Evolutionary conservation across 352 stramenopile genomes (phyloP).

Genomic region (Phytophthora sp.): DNA sequence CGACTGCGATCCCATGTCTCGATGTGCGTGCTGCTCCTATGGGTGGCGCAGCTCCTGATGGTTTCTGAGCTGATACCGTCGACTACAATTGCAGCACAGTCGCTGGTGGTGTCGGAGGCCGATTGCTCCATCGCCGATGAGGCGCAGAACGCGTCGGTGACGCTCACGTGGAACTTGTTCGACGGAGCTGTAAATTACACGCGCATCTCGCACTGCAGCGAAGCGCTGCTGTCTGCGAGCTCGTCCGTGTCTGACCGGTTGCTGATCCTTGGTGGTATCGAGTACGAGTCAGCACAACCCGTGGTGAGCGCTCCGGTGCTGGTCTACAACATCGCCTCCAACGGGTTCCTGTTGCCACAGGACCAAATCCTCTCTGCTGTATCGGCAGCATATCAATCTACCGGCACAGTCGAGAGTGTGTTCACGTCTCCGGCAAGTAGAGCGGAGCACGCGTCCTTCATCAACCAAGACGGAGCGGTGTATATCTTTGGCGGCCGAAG

Average conservation of each 20-base stretch:
- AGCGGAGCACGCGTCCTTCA: slow-evolving; percentile 59
- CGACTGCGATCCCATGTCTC: background rate
- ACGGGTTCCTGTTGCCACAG: slow-evolving; percentile 45
- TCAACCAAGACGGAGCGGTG: slow-evolving; percentile 30
- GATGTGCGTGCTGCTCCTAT: background rate
- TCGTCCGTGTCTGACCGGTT: slow-evolving; percentile 30
- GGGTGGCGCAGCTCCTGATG: slow-evolving; percentile 1
- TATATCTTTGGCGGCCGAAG: slow-evolving; percentile 66
- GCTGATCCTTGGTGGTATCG: slow-evolving; percentile 67
- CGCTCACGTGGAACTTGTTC: slow-evolving; percentile 39
- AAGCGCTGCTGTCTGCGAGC: slow-evolving; percentile 22
- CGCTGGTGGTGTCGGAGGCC: slow-evolving; percentile 25
- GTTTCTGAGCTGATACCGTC: background rate
- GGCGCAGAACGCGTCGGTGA: slow-evolving; percentile 47
- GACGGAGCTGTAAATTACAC: slow-evolving; percentile 49
- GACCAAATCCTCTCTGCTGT: slow-evolving; percentile 63
- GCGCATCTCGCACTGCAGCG: slow-evolving; percentile 53
- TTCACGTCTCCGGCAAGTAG: slow-evolving; percentile 68
- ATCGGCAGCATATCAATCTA: slow-evolving; percentile 19
- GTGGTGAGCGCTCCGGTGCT: slow-evolving; percentile 59
- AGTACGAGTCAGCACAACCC: slow-evolving; percentile 74
- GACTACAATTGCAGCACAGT: slow-evolving; percentile 3
- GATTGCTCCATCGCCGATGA: slow-evolving; percentile 38
- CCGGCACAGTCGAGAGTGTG: slow-evolving; percentile 41
- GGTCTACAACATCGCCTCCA: slow-evolving; percentile 51